phyloP scores from a whole-genome alignment of 2,329 filamentous ascomycete genomes.

The Xylaria sp. region DNA sequence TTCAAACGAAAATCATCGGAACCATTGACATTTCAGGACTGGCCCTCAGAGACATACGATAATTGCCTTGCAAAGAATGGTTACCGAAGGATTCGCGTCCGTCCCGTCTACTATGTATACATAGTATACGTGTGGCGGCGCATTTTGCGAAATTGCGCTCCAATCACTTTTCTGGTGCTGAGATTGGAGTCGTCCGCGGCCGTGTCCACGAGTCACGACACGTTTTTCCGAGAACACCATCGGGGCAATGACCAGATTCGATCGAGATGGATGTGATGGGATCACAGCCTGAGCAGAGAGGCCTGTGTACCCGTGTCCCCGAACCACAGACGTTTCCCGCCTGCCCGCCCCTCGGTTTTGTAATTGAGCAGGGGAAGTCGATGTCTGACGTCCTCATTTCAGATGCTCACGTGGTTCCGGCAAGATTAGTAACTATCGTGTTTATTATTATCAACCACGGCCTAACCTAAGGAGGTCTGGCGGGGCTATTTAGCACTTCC shows the following conservation, averaged over 20 bases:
- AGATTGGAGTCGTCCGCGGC: constrained; percentile 11
- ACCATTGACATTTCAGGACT: not conserved
- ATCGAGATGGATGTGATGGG: constrained; percentile 22
- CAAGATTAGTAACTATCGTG: not conserved
- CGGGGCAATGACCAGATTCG: constrained; percentile 25
- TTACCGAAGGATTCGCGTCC: not conserved
- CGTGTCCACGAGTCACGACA: constrained; percentile 1
- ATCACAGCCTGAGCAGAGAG: constrained; percentile 29
- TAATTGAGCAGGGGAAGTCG: constrained; percentile 8
- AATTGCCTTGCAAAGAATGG: not conserved
- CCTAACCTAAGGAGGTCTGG: not conserved
- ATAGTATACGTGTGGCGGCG: not conserved
- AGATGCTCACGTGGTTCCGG: not conserved
- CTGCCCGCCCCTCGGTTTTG: constrained; percentile 17
- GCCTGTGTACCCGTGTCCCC: constrained; percentile 19
- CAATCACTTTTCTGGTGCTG: not conserved
- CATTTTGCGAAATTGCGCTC: not conserved
- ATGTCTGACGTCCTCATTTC: constrained; percentile 11
- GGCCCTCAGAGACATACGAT: not conserved
- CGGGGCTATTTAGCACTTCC: not conserved
- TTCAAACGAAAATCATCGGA: not conserved
- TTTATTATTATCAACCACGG: not conserved
- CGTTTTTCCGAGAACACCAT: constrained; percentile 20
- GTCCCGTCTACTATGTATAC: too few relatives aligned
- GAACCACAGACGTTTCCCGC: constrained; percentile 26